Evolutionary conservation across 148 eudicot genomes (phyloP), one percentile per base, ranked within the genome.

Genomic region (Limonium bicolor): DNA sequence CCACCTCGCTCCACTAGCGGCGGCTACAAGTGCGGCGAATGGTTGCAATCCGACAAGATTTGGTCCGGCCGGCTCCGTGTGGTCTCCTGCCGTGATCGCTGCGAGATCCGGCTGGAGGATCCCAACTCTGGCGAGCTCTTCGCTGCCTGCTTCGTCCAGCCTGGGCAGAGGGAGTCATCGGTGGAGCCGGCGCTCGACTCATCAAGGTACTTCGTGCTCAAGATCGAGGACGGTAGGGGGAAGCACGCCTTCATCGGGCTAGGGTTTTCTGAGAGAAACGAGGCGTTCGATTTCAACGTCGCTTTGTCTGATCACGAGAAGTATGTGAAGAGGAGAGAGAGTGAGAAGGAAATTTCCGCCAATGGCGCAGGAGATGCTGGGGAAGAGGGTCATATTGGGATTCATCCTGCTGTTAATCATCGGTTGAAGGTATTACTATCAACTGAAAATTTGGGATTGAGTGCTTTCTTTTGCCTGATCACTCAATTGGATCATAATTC

Each of bases 271-370:
- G 97, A 90, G 66, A 39, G 97, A 36, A 90, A 90, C 29, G 97
- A 90, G 59, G 97, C 97, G 41, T 90, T 90, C 44, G 97, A 90
- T 78, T 90, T 90, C 57, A 90, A 90, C 60, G 97, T 90, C 4
- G 93, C 97, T 24, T 42, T 90, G 44, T 84, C 97, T 27, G 95
- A 90, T 80, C 85, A 80, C 21, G 95, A 90, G 63, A 90, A 90
- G 72, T 76, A 90, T 45, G 93, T 75, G 15, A 62, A 63, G 76
- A 66, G 97, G 49, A n/a, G n/a, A n/a, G n/a, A n/a, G n/a, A n/a
- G n/a, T n/a, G 87, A 77, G 59, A 34, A 21, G 14, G 95, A 90
- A 50, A 67, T 70, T 50, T 86, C 70, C 43, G 54, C 20, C n/a
- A 14, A 8, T 19, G 61, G 36, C 11, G 50, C 26, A 14, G 60